phyloP scores from a whole-genome alignment of 371 early-diverging fungal species.

The Mucor velutinosus region DNA sequence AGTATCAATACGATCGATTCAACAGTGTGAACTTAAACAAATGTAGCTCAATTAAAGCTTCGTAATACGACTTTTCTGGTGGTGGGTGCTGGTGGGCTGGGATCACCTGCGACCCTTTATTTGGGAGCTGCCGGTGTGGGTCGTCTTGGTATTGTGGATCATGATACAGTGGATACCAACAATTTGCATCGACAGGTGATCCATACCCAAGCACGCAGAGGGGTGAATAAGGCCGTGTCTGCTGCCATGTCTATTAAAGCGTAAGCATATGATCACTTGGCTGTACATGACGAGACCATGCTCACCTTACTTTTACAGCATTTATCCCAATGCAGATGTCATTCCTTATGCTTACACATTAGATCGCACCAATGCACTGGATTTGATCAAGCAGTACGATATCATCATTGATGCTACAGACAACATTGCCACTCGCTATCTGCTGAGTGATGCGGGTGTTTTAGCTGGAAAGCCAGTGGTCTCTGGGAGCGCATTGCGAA shows the following conservation, averaged over 20 bases:
- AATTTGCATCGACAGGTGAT: constrained; percentile 98
- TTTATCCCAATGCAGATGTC: constrained; percentile 62
- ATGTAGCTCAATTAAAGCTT: constrained; percentile 80
- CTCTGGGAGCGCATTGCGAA: constrained; percentile 92
- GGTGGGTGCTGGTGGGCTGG: constrained; percentile 98
- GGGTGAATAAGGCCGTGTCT: constrained; percentile 80
- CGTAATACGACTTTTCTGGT: constrained; percentile 80
- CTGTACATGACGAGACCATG: background rate
- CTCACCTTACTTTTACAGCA: constrained; percentile 23
- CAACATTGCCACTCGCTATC: constrained; percentile 96
- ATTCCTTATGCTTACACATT: constrained; percentile 58
- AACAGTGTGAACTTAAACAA: background rate
- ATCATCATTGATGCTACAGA: constrained; percentile 97
- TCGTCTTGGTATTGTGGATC: constrained; percentile 93
- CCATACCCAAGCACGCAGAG: constrained; percentile 79
- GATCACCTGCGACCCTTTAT: constrained; percentile 91
- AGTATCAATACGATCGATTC: background rate
- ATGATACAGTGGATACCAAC: constrained; percentile 92
- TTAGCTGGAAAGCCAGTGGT: constrained; percentile 85
- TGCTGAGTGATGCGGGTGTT: constrained; percentile 95
- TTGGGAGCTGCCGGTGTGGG: constrained; percentile 94
- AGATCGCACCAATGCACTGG: constrained; percentile 69
- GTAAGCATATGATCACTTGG: constrained; percentile 32
- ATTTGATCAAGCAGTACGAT: constrained; percentile 72
- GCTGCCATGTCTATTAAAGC: constrained; percentile 67